Conservation (phyloP, 2,329 filamentous ascomycete species). For the Cryphonectria nitschkei region DNA sequence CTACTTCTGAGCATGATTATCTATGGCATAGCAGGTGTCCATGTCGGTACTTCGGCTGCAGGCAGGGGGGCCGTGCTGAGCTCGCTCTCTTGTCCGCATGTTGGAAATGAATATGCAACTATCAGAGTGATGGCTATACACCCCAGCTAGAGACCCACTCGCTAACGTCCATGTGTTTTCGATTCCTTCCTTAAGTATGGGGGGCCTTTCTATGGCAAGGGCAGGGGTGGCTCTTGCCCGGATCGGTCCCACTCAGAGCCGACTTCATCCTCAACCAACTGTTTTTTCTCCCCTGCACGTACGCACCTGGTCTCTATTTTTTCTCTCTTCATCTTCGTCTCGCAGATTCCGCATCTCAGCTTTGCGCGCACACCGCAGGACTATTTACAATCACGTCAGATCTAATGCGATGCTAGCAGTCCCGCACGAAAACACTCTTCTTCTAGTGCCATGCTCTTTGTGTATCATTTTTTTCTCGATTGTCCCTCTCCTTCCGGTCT, state of each 20-base stretch:
- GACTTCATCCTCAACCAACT: slow-evolving; percentile 3
- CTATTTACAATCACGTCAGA: not conserved
- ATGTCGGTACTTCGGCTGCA: not conserved
- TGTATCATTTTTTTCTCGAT: not conserved
- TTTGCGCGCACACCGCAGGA: not conserved
- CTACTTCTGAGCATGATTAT: not conserved
- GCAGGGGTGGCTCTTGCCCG: not conserved
- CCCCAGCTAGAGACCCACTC: not conserved
- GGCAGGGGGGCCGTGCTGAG: not conserved
- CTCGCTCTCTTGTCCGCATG: not conserved
- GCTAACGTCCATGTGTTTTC: not conserved
- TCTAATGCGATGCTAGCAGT: not conserved
- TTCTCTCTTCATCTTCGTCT: not conserved
- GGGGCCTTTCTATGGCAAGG: not conserved
- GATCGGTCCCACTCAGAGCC: slow-evolving; percentile 5
- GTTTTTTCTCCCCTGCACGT: not conserved
- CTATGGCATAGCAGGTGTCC: not conserved
- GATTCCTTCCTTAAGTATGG: not conserved
- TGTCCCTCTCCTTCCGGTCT: not conserved
- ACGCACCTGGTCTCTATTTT: not conserved
- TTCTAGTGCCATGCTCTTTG: not conserved
- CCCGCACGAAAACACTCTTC: not conserved
- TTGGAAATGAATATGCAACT: not conserved
- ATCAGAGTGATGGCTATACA: not conserved
- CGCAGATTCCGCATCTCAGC: not conserved